Conservation (phyloP, 2,329 filamentous ascomycete species). For the Colletotrichum lindemuthianum region DNA sequence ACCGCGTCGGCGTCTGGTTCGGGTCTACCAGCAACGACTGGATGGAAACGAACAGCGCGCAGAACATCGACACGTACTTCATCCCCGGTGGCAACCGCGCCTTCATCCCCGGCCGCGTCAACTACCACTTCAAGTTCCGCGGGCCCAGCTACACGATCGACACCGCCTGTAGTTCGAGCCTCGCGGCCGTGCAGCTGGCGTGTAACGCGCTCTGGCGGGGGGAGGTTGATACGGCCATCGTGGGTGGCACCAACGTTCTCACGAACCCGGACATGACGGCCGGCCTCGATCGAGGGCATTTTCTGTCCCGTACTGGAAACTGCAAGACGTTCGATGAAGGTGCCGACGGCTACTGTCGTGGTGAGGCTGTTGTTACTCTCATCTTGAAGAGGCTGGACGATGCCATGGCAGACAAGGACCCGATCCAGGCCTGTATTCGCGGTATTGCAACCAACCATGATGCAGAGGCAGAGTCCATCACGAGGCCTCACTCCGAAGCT, state of each 20-base stretch:
- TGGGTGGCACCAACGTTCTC: conserved; percentile 80
- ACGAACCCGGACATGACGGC: conserved; percentile 85
- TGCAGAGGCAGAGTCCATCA: conserved; percentile 83
- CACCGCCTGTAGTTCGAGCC: conserved; percentile 80
- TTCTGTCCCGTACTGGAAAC: conserved; percentile 78
- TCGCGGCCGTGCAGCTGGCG: conserved; percentile 74
- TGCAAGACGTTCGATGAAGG: conserved; percentile 85
- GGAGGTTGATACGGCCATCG: conserved; percentile 83
- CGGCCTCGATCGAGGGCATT: conserved; percentile 79
- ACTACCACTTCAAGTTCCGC: conserved; percentile 82
- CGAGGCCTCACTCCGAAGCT: conserved; percentile 80
- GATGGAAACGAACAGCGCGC: conserved; percentile 78
- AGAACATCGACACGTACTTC: conserved; percentile 70
- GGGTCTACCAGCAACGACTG: conserved; percentile 83
- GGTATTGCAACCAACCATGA: conserved; percentile 84
- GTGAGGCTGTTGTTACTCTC: conserved; percentile 78
- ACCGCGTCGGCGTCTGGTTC: conserved; percentile 77
- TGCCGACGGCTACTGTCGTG: conserved; percentile 85
- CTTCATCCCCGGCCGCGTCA: conserved; percentile 70
- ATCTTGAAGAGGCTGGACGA: conserved; percentile 84
- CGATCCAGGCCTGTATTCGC: conserved; percentile 78
- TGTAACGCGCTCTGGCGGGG: conserved; percentile 79
- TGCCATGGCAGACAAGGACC: conserved; percentile 80
- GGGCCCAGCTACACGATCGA: conserved; percentile 79
- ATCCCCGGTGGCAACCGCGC: conserved; percentile 62